Evolutionary conservation across 1,139 yeast species (phyloP).

Genomic region (Sugiyamaella novakii): DNA sequence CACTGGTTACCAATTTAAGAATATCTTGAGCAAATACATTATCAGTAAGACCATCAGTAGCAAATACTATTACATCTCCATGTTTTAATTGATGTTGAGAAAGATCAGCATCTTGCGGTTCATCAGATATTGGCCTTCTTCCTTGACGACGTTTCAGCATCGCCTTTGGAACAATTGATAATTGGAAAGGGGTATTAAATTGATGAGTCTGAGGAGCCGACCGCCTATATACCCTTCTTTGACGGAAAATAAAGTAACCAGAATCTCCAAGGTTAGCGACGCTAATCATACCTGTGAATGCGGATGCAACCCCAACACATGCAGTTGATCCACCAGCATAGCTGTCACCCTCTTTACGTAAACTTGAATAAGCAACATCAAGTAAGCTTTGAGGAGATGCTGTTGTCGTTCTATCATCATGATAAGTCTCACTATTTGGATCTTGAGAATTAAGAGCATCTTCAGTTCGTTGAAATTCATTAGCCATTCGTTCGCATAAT

Average conservation of each 20-base stretch:
- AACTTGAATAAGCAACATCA: slow-evolving; percentile 54
- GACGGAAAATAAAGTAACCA: slow-evolving; percentile 85
- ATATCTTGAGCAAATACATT: slow-evolving; percentile 77
- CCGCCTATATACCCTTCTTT: slow-evolving; percentile 61
- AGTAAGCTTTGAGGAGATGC: slow-evolving; percentile 56
- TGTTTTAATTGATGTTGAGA: slow-evolving; percentile 44
- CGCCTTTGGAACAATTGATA: slow-evolving; percentile 77
- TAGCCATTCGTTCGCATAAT: slow-evolving; percentile 41
- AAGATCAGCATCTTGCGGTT: slow-evolving; percentile 54
- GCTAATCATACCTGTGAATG: slow-evolving; percentile 53
- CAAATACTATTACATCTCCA: slow-evolving; percentile 77
- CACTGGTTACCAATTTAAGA: slow-evolving; percentile 47
- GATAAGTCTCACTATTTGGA: slow-evolving; percentile 15
- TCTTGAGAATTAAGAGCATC: slow-evolving; percentile 8
- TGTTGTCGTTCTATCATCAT: slow-evolving; percentile 18
- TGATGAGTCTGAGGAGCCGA: slow-evolving; percentile 82
- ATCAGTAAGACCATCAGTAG: slow-evolving; percentile 94
- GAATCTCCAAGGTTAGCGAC: slow-evolving; percentile 93
- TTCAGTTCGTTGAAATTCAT: slow-evolving; percentile 24
- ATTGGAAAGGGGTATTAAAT: slow-evolving; percentile 89
- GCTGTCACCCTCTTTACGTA: slow-evolving; percentile 59
- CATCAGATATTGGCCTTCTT: slow-evolving; percentile 53
- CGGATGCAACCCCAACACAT: slow-evolving; percentile 73
- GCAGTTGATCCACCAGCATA: slow-evolving; percentile 97
- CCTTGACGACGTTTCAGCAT: slow-evolving; percentile 48